These are phyloP conservation scores for Chytriomyces sp. DNA, from an alignment of 192 early-diverging fungal genomes.

Conservation along the genomic window DNA sequence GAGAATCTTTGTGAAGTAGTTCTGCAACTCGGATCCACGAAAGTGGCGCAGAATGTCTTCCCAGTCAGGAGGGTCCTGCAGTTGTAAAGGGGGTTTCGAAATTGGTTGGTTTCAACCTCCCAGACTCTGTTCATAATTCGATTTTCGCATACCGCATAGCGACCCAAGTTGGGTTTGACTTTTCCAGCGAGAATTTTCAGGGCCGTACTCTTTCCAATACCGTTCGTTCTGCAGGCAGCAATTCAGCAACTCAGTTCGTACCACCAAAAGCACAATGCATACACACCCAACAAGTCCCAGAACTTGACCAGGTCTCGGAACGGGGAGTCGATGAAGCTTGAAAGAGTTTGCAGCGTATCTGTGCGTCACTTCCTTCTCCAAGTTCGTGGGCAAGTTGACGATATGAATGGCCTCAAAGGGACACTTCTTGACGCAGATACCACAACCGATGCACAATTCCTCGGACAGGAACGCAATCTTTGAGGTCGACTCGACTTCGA, in stretches of 20 bases:
- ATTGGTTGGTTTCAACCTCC: not conserved
- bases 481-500: constrained; percentile 82
- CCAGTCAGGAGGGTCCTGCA: constrained; percentile 86
- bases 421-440: constrained; percentile 97
- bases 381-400: constrained; percentile 95
- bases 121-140: constrained; percentile 1
- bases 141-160: constrained; percentile 59
- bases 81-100: not conserved
- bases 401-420: constrained; percentile 97
- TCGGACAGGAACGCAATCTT: constrained; percentile 96
- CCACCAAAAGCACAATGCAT: not conserved
- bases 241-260: not conserved
- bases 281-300: constrained; percentile 86
- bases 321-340: constrained; percentile 95
- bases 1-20: constrained; percentile 97
- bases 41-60: constrained; percentile 95
- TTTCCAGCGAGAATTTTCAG: constrained; percentile 92
- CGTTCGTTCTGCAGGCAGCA: constrained; percentile 73
- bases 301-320: constrained; percentile 95
- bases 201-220: constrained; percentile 88
- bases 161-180: constrained; percentile 95
- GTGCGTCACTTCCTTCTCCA: constrained; percentile 93
- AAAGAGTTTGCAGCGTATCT: constrained; percentile 96
- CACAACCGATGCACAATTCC: constrained; percentile 96
- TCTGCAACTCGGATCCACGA: constrained; percentile 96